A percentile compares a stretch with the other conserved stretches of the same genome.
These are phyloP conservation scores for Linum usitatissimum DNA, from an alignment of 345 rosid species.

Conservation along the genomic window DNA sequence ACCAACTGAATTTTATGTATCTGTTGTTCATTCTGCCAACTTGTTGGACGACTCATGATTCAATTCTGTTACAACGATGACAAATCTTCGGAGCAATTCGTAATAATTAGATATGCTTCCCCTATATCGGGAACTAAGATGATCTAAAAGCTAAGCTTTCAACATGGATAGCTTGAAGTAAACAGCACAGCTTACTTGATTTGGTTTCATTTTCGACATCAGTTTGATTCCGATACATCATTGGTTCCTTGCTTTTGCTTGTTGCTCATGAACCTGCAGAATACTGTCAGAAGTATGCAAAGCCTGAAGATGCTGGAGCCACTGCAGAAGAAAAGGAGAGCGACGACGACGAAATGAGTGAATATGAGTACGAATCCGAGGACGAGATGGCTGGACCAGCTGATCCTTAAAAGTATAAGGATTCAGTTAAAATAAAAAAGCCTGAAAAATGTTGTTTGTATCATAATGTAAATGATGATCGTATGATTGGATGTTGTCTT, in stretches of 20 bases:
- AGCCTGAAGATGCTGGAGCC: slow-evolving; percentile 35
- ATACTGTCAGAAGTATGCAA: slow-evolving; percentile 51
- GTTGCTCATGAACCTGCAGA: slow-evolving; percentile 22
- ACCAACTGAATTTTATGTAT: no score
- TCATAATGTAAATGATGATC: not conserved
- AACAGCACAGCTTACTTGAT: not conserved
- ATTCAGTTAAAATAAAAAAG: not conserved
- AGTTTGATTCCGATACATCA: not conserved
- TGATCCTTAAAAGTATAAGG: slow-evolving; percentile 24
- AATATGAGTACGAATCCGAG: slow-evolving; percentile 28
- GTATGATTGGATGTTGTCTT: not conserved
- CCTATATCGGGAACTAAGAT: no score
- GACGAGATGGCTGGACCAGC: slow-evolving; percentile 46
- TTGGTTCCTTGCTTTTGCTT: not conserved
- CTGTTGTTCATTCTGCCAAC: no score
- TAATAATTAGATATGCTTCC: no score
- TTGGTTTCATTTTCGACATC: not conserved
- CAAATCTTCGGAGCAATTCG: no score
- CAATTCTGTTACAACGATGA: no score
- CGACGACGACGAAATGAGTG: slow-evolving; percentile 49
- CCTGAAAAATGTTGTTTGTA: not conserved
- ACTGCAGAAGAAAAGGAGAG: slow-evolving; percentile 31
- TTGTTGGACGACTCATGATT: no score
- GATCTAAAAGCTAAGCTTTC: not conserved
- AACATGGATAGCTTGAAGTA: not conserved